Conservation (phyloP, 345 rosid genomes). For the Brassica napus region DNA sequence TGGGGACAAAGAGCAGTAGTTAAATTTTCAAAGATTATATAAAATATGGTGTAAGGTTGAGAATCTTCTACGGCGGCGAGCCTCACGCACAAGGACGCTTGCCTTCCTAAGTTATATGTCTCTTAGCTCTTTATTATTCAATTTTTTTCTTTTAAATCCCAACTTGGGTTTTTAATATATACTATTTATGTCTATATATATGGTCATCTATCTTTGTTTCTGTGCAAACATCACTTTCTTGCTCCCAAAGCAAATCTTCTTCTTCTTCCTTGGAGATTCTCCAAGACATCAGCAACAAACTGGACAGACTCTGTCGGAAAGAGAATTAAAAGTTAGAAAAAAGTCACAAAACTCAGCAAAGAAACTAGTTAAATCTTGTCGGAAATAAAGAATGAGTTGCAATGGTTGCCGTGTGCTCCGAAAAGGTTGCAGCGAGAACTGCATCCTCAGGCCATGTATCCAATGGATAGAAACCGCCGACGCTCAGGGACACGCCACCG, state of each 20-base stretch:
- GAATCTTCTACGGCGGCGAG: constrained; percentile 37
- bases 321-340: background rate
- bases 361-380: background rate
- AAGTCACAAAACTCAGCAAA: background rate
- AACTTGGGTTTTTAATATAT: constrained; percentile 21
- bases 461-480: constrained; percentile 90
- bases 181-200: constrained; percentile 10
- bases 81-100: constrained; percentile 28
- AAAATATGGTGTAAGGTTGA: background rate
- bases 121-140: constrained; percentile 5
- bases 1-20: background rate
- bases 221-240: constrained; percentile 28
- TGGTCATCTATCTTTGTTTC: constrained; percentile 7
- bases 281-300: constrained; percentile 17
- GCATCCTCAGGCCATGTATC: constrained; percentile 83
- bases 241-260: constrained; percentile 37
- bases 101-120: background rate
- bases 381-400: constrained; percentile 74
- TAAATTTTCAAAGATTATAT: background rate
- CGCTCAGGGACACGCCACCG: constrained; percentile 97
- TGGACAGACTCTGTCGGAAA: background rate
- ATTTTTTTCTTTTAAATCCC: background rate
- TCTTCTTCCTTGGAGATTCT: constrained; percentile 15
- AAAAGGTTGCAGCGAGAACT: constrained; percentile 94
- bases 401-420: constrained; percentile 96